These are phyloP conservation scores for Podosphaera leucotricha DNA, from an alignment of 2,329 filamentous ascomycete species.

Conservation along the genomic window DNA sequence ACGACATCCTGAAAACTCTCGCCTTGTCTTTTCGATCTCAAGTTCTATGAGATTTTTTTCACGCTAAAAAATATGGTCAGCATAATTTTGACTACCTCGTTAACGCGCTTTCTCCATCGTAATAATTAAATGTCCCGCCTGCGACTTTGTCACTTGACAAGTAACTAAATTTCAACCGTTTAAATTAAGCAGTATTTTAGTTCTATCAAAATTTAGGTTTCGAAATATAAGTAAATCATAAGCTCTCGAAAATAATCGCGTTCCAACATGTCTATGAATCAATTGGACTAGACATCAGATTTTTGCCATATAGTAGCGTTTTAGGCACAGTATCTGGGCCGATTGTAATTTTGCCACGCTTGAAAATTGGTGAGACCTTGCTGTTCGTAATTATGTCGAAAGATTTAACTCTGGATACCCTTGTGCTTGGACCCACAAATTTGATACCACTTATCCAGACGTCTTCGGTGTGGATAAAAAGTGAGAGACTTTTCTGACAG, in stretches of 20 bases:
- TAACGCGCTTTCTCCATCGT: not conserved
- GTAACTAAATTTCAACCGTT: not conserved
- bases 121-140: not conserved
- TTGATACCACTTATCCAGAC: not conserved
- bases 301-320: not conserved
- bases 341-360: too few species aligned
- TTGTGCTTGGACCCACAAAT: not conserved
- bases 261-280: not conserved
- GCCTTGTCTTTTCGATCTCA: conserved; percentile 30
- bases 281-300: not conserved
- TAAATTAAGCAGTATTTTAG: not conserved
- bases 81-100: not conserved
- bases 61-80: conserved; percentile 8
- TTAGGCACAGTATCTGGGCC: too few species aligned
- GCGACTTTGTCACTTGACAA: not conserved
- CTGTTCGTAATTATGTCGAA: not conserved
- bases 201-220: not conserved
- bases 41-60: conserved; percentile 12
- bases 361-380: too few species aligned
- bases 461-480: not conserved
- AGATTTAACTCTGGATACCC: not conserved
- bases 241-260: not conserved
- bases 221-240: not conserved
- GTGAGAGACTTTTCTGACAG: not conserved
- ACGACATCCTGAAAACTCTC: not conserved